These are phyloP conservation scores for Ophiosphaerella herpotricha DNA, from an alignment of 2,329 filamentous ascomycete species.

Conservation along the genomic window DNA sequence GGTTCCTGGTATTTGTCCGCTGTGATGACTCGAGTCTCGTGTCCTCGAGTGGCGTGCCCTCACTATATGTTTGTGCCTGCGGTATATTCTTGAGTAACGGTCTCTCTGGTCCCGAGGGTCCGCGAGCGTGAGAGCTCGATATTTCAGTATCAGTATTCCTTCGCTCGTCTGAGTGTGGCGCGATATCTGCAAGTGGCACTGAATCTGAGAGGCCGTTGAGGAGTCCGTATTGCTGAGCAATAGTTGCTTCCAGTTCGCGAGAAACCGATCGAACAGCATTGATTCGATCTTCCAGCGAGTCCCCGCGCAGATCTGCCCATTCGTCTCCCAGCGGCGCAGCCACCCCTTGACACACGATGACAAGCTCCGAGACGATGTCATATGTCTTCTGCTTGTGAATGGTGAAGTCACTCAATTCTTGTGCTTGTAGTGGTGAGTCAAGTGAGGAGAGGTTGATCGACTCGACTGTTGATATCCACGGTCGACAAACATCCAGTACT, in stretches of 20 bases:
- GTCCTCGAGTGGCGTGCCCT: constrained; percentile 52
- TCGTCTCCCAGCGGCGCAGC: constrained; percentile 90
- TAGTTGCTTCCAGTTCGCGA: constrained; percentile 81
- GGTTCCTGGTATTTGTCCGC: constrained; percentile 53
- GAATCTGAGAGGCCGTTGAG: constrained; percentile 86
- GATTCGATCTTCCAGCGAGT: constrained; percentile 84
- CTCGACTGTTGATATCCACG: constrained; percentile 88
- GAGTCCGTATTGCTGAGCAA: constrained; percentile 85
- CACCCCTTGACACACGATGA: constrained; percentile 88
- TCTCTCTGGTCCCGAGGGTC: constrained; percentile 42
- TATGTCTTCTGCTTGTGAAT: constrained; percentile 92
- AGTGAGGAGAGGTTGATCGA: constrained; percentile 86
- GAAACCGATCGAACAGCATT: constrained; percentile 78
- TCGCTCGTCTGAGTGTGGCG: constrained; percentile 39
- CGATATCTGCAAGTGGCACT: constrained; percentile 56
- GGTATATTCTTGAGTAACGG: constrained; percentile 58
- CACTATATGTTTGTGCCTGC: constrained; percentile 69
- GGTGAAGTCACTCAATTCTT: constrained; percentile 84
- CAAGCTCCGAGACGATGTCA: constrained; percentile 87
- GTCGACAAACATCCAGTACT: constrained; percentile 85
- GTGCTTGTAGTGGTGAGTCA: constrained; percentile 77
- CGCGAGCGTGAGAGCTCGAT: constrained; percentile 32
- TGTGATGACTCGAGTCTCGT: constrained; percentile 42
- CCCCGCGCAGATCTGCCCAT: constrained; percentile 90
- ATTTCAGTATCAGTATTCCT: constrained; percentile 50